phyloP scores from a whole-genome alignment of 176 grass and related monocot genomes.

The Raddia distichophylla region DNA sequence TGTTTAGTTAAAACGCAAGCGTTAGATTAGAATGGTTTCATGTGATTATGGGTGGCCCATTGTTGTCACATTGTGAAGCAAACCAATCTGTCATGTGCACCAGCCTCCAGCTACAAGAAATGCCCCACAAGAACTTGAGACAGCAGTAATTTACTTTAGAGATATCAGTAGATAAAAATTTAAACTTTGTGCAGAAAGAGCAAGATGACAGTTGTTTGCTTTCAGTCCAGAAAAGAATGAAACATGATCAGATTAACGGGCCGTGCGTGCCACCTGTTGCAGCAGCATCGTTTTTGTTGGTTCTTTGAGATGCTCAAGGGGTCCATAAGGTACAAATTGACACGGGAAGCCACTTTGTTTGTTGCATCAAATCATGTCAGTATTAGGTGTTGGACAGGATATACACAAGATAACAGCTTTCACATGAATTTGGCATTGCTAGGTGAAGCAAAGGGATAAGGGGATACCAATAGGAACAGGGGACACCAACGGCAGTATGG shows the following conservation, averaged over 20 bases:
- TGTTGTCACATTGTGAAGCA: constrained; percentile 26
- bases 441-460: constrained; percentile 20
- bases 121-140: neutral
- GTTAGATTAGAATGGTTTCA: neutral
- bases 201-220: neutral
- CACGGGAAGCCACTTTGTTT: constrained; percentile 13
- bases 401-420: constrained; percentile 28
- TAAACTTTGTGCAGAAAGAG: neutral
- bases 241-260: constrained; percentile 19
- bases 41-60: neutral
- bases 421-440: constrained; percentile 38
- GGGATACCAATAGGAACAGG: neutral
- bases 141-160: constrained; percentile 1
- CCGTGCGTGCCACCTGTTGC: constrained; percentile 25
- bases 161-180: neutral
- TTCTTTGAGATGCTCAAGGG: neutral
- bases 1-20: neutral
- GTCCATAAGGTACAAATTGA: constrained; percentile 23
- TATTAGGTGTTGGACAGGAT: constrained; percentile 11
- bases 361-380: constrained; percentile 21
- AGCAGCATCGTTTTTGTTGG: constrained; percentile 21
- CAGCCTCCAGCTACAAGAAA: neutral
- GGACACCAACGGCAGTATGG: neutral
- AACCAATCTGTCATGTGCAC: neutral
- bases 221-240: constrained; percentile 4